Conservation (phyloP, 495 filamentous ascomycete species). For the Rusavskia elegans region DNA sequence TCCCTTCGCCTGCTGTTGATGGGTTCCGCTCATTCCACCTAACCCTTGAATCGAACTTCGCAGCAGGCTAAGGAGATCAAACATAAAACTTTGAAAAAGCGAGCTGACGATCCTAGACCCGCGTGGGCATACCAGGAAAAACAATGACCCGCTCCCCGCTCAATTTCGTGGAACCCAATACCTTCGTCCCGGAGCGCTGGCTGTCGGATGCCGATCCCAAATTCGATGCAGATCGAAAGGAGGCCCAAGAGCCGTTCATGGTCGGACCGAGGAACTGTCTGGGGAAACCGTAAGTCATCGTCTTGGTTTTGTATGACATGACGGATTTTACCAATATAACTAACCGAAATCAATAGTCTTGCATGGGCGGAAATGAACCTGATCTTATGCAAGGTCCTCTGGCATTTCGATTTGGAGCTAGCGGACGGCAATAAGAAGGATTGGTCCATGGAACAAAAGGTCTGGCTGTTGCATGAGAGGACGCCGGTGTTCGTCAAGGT, state of each 20-base stretch:
- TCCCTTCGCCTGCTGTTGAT: too few species aligned
- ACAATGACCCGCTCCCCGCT: conserved; percentile 8
- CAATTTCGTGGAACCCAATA: conserved; percentile 19
- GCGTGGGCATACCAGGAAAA: conserved; percentile 4
- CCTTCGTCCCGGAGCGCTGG: conserved; percentile 13
- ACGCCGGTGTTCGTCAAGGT: conserved; percentile 18
- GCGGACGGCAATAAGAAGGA: conserved; percentile 14
- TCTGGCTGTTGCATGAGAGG: conserved; percentile 21
- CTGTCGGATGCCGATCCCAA: conserved; percentile 6
- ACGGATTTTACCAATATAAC: too few species aligned
- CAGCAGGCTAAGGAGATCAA: too few species aligned
- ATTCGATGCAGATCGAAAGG: conserved; percentile 15
- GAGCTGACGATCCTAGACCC: neutral
- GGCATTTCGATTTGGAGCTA: conserved; percentile 28
- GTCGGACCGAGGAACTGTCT: conserved; percentile 21
- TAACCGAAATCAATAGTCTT: conserved; percentile 7
- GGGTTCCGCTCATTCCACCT: too few species aligned
- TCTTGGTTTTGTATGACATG: neutral
- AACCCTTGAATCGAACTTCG: too few species aligned
- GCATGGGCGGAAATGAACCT: conserved; percentile 32
- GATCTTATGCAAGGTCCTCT: conserved; percentile 26
- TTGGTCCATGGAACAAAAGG: conserved; percentile 20
- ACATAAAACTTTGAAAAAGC: neutral
- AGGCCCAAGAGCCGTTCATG: conserved; percentile 20
- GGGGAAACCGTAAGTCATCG: conserved; percentile 13